Conservation (phyloP, 2,329 filamentous ascomycete species). For the Cordyceps cateniannulata region DNA sequence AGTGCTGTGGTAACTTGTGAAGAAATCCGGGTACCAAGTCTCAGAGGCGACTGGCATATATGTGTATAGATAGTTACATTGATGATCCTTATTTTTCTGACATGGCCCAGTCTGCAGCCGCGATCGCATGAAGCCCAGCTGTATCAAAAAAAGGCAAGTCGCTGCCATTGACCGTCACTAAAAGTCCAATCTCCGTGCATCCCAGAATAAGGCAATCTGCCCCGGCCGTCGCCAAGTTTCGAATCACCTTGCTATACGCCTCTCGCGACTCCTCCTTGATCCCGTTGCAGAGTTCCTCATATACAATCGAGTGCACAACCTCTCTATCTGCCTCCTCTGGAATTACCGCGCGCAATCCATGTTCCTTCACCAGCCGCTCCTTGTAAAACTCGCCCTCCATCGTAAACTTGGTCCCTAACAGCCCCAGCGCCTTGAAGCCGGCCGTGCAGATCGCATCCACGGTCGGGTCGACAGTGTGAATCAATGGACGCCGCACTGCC, state of each 20-base stretch:
- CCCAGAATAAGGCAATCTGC: constrained; percentile 21
- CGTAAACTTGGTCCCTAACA: constrained; percentile 20
- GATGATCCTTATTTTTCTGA: no score
- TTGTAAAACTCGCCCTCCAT: constrained; percentile 23
- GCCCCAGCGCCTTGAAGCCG: constrained; percentile 15
- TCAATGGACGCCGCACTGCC: no score
- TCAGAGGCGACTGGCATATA: neutral
- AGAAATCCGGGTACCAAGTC: no score
- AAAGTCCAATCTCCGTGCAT: constrained; percentile 21
- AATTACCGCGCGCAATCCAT: constrained; percentile 13
- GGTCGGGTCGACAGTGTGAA: constrained; percentile 22
- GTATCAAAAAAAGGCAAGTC: constrained; percentile 21
- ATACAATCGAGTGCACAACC: constrained; percentile 16
- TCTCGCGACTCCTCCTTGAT: constrained; percentile 14
- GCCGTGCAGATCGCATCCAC: constrained; percentile 14
- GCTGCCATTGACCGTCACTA: constrained; percentile 2
- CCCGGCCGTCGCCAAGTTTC: constrained; percentile 11
- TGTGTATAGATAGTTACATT: no score
- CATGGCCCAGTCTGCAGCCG: constrained; percentile 22
- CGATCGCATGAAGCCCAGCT: constrained; percentile 17
- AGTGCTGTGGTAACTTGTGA: no score
- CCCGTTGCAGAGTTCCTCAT: constrained; percentile 19
- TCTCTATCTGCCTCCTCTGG: constrained; percentile 9
- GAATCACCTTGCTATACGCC: constrained; percentile 14
- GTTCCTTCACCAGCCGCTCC: constrained; percentile 11